phyloP scores from a whole-genome alignment of 2,329 filamentous ascomycete genomes.

The Trichoderma sp. region DNA sequence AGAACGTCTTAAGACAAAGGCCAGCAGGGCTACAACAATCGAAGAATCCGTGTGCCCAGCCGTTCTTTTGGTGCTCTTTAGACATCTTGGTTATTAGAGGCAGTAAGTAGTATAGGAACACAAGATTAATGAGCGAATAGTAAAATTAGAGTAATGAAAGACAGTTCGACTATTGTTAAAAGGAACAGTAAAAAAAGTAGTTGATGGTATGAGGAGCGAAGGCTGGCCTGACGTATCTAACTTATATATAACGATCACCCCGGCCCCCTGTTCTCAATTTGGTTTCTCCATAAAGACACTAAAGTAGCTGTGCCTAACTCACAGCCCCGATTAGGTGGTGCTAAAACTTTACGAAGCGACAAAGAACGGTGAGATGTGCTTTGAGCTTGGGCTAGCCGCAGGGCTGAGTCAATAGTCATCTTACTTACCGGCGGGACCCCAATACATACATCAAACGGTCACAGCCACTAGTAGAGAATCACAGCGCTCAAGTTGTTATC shows the following conservation, averaged over 20 bases:
- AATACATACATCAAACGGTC: not conserved
- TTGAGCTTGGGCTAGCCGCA: not conserved
- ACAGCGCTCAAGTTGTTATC: not conserved
- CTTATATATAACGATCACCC: not conserved
- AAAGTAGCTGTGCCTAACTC: not conserved
- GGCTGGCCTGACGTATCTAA: not conserved
- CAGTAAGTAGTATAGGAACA: not conserved
- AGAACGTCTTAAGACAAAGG: constrained; percentile 47
- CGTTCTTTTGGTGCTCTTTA: constrained; percentile 36
- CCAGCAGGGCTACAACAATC: constrained; percentile 48
- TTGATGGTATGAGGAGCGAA: not conserved
- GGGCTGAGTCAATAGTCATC: constrained; percentile 1
- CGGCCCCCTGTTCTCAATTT: not conserved
- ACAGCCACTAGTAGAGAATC: not conserved
- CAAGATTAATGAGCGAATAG: not conserved
- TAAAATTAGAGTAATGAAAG: not conserved
- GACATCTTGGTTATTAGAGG: not conserved
- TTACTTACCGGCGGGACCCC: not conserved
- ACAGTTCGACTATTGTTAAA: not conserved
- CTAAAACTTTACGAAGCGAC: constrained; percentile 3
- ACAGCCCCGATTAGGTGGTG: not conserved
- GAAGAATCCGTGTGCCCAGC: constrained; percentile 43
- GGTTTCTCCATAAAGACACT: not conserved
- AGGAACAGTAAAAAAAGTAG: not conserved
- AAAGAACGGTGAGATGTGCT: not conserved